Evolutionary conservation across 306 rosid genomes (phyloP).

Genomic region (Alnus glutinosa): DNA sequence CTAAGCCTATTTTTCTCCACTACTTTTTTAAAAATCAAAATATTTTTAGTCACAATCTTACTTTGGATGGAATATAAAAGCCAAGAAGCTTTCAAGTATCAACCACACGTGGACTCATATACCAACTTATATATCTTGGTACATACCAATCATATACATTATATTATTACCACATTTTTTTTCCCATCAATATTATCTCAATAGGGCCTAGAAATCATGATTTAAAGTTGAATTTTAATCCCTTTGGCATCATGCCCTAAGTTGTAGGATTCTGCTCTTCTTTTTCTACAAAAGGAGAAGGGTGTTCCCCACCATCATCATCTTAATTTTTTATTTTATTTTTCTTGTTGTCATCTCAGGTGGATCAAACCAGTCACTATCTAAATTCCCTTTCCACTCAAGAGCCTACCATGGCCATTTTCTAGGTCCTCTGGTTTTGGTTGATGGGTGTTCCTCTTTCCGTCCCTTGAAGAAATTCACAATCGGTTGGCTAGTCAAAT

Average conservation of each 20-base stretch:
- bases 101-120: too few relatives aligned
- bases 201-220: not conserved
- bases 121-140: not conserved
- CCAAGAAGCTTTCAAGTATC: too few relatives aligned
- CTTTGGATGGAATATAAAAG: too few relatives aligned
- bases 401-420: constrained; percentile 17
- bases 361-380: constrained; percentile 10
- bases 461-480: constrained; percentile 13
- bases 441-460: constrained; percentile 22
- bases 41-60: too few relatives aligned
- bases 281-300: not conserved
- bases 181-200: not conserved
- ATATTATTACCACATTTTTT: not conserved
- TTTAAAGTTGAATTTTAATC: not conserved
- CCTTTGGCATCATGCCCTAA: not conserved
- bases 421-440: constrained; percentile 21
- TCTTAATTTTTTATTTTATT: not conserved
- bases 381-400: constrained; percentile 19
- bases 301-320: constrained; percentile 21
- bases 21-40: too few relatives aligned
- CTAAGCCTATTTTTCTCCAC: too few relatives aligned
- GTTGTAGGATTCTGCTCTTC: constrained; percentile 15
- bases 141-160: not conserved
- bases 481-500: constrained; percentile 36
- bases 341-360: constrained; percentile 26